A percentile compares a stretch with the other conserved stretches of the same genome.
phyloP scores from a whole-genome alignment of 305 asterid species.

The Galium porrigens region DNA sequence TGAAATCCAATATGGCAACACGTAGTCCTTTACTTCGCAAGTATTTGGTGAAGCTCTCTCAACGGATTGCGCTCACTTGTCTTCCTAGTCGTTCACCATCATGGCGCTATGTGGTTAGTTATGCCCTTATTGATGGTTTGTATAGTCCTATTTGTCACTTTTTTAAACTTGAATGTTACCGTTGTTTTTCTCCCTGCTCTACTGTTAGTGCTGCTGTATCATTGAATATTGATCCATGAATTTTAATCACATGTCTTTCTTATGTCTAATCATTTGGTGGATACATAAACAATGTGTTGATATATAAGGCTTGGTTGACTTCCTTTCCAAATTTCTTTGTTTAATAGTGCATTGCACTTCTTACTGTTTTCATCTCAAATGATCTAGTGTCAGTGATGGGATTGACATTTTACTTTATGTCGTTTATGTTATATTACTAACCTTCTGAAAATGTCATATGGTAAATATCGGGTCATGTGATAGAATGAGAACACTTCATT shows the following conservation, averaged over 20 bases:
- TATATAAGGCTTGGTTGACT: not conserved
- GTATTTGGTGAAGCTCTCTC: conserved; percentile 71
- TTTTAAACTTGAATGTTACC: not conserved
- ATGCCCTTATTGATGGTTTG: conserved; percentile 7
- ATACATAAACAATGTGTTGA: not conserved
- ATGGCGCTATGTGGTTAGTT: conserved; percentile 88
- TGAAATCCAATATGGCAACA: conserved; percentile 56
- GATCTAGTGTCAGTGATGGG: not conserved
- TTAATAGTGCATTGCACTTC: not conserved
- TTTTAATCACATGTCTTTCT: not conserved
- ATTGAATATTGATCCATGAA: not conserved
- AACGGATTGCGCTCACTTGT: conserved; percentile 70
- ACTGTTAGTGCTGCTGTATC: not conserved
- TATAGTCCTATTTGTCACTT: conserved; percentile 7
- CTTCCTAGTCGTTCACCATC: conserved; percentile 66
- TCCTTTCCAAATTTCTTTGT: too few relatives aligned
- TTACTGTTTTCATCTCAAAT: not conserved
- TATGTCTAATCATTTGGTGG: not conserved
- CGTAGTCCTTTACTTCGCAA: conserved; percentile 92
- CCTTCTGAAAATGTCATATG: conserved; percentile 1
- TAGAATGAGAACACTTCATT: not conserved
- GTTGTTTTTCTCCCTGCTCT: not conserved
- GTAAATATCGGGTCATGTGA: not conserved
- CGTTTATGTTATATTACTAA: not conserved
- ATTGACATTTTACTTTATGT: not conserved